A percentile compares a stretch with the other conserved stretches of the same genome.
phyloP scores from a whole-genome alignment of 2,329 filamentous ascomycete species.

The Ascomycota sp. region DNA sequence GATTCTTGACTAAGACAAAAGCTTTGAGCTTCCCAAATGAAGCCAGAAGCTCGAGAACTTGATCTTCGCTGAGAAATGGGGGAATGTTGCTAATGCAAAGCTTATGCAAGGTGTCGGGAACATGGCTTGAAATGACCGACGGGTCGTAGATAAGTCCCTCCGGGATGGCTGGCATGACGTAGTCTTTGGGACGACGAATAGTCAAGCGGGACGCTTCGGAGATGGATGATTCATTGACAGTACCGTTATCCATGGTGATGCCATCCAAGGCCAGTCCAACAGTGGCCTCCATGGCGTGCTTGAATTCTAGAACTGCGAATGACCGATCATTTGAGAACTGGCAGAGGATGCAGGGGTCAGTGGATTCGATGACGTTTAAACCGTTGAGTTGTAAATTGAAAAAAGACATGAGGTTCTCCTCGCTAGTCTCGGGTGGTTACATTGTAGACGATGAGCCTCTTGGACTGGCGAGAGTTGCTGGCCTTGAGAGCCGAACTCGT shows the following conservation, averaged over 20 bases:
- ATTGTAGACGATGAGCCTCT: conserved; percentile 77
- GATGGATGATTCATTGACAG: conserved; percentile 27
- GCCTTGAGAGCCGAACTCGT: conserved; percentile 72
- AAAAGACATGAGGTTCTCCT: conserved; percentile 60
- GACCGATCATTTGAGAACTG: conserved; percentile 60
- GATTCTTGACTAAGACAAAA: conserved; percentile 78
- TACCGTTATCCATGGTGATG: conserved; percentile 61
- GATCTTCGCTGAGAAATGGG: conserved; percentile 69
- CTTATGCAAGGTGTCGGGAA: conserved; percentile 88
- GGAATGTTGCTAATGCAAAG: conserved; percentile 84
- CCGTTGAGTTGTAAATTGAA: conserved; percentile 96
- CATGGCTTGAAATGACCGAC: conserved; percentile 57
- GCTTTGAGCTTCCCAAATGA: conserved; percentile 87
- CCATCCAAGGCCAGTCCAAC: conserved; percentile 80
- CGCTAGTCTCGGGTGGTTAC: conserved; percentile 48
- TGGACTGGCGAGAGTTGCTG: conserved; percentile 81
- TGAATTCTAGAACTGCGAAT: conserved; percentile 85
- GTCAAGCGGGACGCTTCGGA: conserved; percentile 41
- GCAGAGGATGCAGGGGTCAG: conserved; percentile 67
- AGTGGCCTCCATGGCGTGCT: conserved; percentile 69
- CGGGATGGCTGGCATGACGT: conserved; percentile 68
- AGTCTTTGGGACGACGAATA: conserved; percentile 83
- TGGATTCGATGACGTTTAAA: conserved; percentile 71
- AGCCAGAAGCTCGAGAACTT: conserved; percentile 73
- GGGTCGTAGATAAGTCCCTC: conserved; percentile 57